Evolutionary conservation across 495 filamentous ascomycete species (phyloP).

Genomic region (Penicillium turbatum): DNA sequence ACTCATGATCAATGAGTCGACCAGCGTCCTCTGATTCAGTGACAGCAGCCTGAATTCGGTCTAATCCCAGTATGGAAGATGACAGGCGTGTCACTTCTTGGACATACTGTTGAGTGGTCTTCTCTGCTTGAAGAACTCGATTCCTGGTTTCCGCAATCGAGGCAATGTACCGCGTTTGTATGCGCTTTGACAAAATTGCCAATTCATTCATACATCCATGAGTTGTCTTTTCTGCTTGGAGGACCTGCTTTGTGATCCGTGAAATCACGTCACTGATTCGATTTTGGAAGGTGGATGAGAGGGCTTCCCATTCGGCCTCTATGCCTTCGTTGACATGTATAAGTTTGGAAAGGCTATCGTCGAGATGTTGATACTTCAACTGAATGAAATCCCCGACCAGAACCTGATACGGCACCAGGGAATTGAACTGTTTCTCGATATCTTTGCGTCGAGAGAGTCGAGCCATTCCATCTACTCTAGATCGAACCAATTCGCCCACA

Average conservation of each 20-base stretch:
- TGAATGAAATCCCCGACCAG: not conserved
- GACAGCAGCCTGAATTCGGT: conserved; percentile 1
- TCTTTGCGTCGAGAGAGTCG: not conserved
- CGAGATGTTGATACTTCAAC: not conserved
- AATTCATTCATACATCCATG: not conserved
- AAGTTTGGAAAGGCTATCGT: not conserved
- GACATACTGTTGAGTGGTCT: not conserved
- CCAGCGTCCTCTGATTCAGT: not conserved
- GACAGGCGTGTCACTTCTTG: not conserved
- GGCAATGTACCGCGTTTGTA: not conserved
- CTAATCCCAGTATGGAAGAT: not conserved
- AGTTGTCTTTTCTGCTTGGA: not conserved
- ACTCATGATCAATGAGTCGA: conserved; percentile 14
- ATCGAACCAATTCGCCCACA: not conserved
- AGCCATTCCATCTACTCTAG: not conserved
- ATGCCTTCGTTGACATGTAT: not conserved
- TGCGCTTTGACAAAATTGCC: not conserved
- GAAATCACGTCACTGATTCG: not conserved
- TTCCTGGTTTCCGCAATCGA: not conserved
- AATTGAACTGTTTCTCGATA: not conserved
- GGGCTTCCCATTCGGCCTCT: not conserved
- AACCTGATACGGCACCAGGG: not conserved
- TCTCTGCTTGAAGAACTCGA: not conserved
- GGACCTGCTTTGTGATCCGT: not conserved
- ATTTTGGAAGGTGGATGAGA: not conserved